phyloP scores from a whole-genome alignment of 768 basidiomycete genomes.

The Lactarius akahatsu region DNA sequence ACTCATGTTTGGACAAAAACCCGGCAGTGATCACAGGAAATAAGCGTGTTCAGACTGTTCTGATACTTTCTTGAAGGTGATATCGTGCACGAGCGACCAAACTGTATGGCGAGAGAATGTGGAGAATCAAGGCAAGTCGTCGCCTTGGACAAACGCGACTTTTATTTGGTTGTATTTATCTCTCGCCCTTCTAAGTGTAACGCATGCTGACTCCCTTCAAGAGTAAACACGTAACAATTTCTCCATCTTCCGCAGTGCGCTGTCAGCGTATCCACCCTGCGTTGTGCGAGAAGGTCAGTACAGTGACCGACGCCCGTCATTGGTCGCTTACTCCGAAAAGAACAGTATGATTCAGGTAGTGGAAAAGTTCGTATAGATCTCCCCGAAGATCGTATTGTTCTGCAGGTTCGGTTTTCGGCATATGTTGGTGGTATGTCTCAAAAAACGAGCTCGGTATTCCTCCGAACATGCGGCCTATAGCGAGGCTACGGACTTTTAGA shows the following conservation, averaged over 20 bases:
- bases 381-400: constrained; percentile 62
- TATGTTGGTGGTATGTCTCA: constrained; percentile 58
- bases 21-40: constrained; percentile 29
- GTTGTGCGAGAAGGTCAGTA: constrained; percentile 7
- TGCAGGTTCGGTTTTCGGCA: constrained; percentile 63
- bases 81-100: not conserved
- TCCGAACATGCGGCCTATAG: constrained; percentile 78
- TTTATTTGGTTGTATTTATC: constrained; percentile 22
- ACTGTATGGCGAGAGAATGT: not conserved
- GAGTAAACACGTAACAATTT: constrained; percentile 41
- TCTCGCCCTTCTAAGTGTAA: not conserved
- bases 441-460: constrained; percentile 68
- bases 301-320: not conserved
- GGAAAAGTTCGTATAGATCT: constrained; percentile 76
- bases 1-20: constrained; percentile 26
- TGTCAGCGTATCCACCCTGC: constrained; percentile 51
- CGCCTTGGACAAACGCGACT: constrained; percentile 3
- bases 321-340: constrained; percentile 64
- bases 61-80: not conserved
- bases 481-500: constrained; percentile 48
- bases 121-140: not conserved
- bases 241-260: constrained; percentile 51
- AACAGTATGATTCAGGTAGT: constrained; percentile 79
- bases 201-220: not conserved
- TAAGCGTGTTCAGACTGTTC: constrained; percentile 5